These are phyloP conservation scores for Pelargonium cotyledonis DNA, from an alignment of 441 rosid genomes.

Conservation along the genomic window DNA sequence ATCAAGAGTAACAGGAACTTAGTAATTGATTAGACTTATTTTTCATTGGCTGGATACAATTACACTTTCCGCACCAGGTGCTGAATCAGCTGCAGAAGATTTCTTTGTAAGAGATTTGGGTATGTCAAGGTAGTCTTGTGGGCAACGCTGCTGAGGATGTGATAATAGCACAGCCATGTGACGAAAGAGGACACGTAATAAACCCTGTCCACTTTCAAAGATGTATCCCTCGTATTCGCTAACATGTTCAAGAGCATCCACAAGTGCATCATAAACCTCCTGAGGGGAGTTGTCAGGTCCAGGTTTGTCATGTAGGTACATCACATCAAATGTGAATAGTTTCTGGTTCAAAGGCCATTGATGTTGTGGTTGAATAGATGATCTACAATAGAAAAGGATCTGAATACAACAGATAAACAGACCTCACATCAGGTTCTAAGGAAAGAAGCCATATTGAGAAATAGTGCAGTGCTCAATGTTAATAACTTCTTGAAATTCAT, in stretches of 20 bases:
- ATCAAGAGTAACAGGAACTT: conserved; percentile 7
- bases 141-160: conserved; percentile 84
- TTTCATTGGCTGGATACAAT: conserved; percentile 45
- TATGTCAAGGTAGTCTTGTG: conserved; percentile 63
- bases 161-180: conserved; percentile 54
- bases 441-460: background rate
- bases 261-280: conserved; percentile 67
- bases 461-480: background rate
- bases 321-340: conserved; percentile 79
- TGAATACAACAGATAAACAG: conserved; percentile 22
- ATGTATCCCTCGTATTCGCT: conserved; percentile 84
- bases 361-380: conserved; percentile 60
- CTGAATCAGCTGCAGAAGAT: conserved; percentile 36
- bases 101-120: conserved; percentile 74
- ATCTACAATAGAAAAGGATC: conserved; percentile 88
- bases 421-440: conserved; percentile 7
- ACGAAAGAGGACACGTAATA: conserved; percentile 55
- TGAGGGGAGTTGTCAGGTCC: conserved; percentile 90
- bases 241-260: conserved; percentile 70
- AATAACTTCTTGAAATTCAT: background rate
- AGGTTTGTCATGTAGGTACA: conserved; percentile 91
- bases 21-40: background rate
- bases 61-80: conserved; percentile 38
- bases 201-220: conserved; percentile 78
- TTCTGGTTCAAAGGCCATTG: conserved; percentile 75